Conservation (phyloP, 2,329 filamentous ascomycete genomes). For the Colletotrichum salicis region DNA sequence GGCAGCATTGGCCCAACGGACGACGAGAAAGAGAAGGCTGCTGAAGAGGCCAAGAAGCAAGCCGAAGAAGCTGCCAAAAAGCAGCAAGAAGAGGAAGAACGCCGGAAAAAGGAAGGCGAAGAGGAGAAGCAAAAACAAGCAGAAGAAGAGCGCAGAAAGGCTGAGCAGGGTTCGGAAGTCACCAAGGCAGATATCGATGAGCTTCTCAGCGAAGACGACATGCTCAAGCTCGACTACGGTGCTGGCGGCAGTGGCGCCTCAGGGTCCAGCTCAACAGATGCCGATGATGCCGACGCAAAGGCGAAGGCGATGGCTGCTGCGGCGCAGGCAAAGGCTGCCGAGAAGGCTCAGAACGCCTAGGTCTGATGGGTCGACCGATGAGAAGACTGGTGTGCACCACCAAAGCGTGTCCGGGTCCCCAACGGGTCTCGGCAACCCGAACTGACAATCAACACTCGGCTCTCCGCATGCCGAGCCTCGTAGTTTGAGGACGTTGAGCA, state of each 20-base stretch:
- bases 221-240: constrained; percentile 14
- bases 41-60: constrained; percentile 28
- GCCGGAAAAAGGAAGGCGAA: constrained; percentile 22
- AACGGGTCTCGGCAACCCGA: background rate
- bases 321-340: constrained; percentile 11
- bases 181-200: constrained; percentile 11
- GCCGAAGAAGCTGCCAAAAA: constrained; percentile 27
- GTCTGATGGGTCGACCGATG: background rate
- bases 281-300: constrained; percentile 23
- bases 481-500: background rate
- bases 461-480: background rate
- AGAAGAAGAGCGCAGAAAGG: background rate
- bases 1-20: constrained; percentile 38
- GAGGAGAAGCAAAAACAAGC: constrained; percentile 21
- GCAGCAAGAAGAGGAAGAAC: constrained; percentile 21
- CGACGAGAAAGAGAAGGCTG: constrained; percentile 17
- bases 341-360: background rate
- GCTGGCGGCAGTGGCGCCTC: background rate
- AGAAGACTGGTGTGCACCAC: background rate
- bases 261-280: background rate
- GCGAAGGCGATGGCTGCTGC: constrained; percentile 22
- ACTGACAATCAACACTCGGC: background rate
- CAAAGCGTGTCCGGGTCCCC: background rate
- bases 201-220: constrained; percentile 4
- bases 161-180: background rate